Percentiles rank a stretch among this genome's conserved stretches.
Evolutionary conservation across 768 basidiomycete genomes (phyloP).

Genomic region (Holtermannia corniformis): DNA sequence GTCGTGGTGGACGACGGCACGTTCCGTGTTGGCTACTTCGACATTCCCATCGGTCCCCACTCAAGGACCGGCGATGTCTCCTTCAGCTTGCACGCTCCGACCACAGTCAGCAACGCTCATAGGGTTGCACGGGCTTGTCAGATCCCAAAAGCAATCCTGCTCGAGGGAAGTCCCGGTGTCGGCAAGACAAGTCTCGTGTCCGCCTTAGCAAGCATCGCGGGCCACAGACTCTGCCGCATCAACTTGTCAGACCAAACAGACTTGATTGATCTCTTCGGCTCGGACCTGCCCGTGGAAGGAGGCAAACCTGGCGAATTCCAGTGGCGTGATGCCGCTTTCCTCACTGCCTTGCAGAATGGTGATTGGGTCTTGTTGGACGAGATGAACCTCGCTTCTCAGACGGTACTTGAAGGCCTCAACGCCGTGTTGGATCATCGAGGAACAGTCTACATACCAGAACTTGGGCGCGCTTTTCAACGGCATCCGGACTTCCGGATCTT

Average conservation of each 20-base stretch:
- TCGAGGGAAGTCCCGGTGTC: slow-evolving; percentile 96
- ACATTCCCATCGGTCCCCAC: slow-evolving; percentile 54
- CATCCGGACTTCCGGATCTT: slow-evolving; percentile 96
- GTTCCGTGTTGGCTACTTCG: slow-evolving; percentile 64
- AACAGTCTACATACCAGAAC: slow-evolving; percentile 86
- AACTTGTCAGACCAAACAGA: slow-evolving; percentile 98
- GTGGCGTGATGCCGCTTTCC: slow-evolving; percentile 95
- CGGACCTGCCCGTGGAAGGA: slow-evolving; percentile 88
- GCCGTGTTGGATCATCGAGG: slow-evolving; percentile 93
- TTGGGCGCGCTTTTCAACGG: slow-evolving; percentile 73
- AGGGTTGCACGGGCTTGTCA: slow-evolving; percentile 85
- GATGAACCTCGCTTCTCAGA: slow-evolving; percentile 97
- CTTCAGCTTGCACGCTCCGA: slow-evolving; percentile 82
- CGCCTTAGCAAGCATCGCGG: slow-evolving; percentile 71
- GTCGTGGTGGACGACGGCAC: slow-evolving; percentile 20
- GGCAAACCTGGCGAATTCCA: slow-evolving; percentile 84
- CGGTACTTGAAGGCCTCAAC: slow-evolving; percentile 92
- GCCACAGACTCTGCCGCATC: slow-evolving; percentile 76
- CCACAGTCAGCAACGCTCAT: slow-evolving; percentile 75
- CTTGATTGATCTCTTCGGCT: slow-evolving; percentile 88
- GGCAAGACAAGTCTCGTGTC: slow-evolving; percentile 91
- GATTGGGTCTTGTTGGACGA: slow-evolving; percentile 97
- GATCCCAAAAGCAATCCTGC: slow-evolving; percentile 75
- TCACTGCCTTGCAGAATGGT: slow-evolving; percentile 85
- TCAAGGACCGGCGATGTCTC: slow-evolving; percentile 27